Conservation (phyloP, 257 asterid species). For the Haberlea rhodopensis region DNA sequence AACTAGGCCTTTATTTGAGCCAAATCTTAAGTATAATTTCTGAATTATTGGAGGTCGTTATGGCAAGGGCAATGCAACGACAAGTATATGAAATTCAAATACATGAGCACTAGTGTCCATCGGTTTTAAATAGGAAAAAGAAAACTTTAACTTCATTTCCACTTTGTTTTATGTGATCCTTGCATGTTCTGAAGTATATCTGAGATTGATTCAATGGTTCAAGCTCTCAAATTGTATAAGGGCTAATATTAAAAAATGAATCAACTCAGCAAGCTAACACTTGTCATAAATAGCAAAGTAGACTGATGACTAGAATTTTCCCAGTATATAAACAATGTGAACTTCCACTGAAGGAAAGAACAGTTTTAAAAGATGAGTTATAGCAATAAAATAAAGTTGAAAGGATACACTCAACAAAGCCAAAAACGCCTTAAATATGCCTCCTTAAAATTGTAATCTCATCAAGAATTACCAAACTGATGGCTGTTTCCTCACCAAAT, state of each 20-base stretch:
- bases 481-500: no score
- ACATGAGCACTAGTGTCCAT: neutral
- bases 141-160: neutral
- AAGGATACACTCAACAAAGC: constrained; percentile 21
- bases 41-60: neutral
- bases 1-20: neutral
- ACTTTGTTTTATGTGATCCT: neutral
- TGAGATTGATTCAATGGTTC: no score
- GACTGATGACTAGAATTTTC: constrained; percentile 18
- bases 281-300: constrained; percentile 9
- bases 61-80: no score
- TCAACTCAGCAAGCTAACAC: neutral
- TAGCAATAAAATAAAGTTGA: constrained; percentile 1
- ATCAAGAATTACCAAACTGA: no score
- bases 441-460: constrained; percentile 24
- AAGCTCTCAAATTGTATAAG: neutral
- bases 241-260: neutral
- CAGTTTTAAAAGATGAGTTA: constrained; percentile 10
- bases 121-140: neutral
- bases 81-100: neutral
- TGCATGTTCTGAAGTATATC: neutral
- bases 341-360: constrained; percentile 2
- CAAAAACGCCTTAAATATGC: constrained; percentile 15
- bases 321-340: constrained; percentile 1
- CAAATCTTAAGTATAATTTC: neutral